Base-by-base conservation (phyloP, 495 filamentous ascomycete genomes). In the Copromyces sp. region DNA sequence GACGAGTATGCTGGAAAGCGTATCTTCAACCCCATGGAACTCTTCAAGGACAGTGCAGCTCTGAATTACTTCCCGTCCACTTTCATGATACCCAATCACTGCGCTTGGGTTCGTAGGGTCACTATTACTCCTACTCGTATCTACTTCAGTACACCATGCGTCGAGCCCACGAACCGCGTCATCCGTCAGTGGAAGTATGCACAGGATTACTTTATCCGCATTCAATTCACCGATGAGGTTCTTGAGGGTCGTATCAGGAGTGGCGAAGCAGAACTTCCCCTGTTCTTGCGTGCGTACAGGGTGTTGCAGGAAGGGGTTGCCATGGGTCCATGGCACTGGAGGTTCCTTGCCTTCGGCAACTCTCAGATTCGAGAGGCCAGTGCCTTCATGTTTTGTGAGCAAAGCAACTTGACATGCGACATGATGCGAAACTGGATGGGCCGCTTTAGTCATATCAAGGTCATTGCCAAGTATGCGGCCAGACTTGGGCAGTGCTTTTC, bases 401-500 rank as follows among this genome's bases (percentile, higher is more conserved):
- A 85, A 3, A 81, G 88, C 3, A 77, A 86, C 71, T 71, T 93
- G 8, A 89, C 87, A 1, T 92, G 92, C 41, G 86, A 88, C 24
- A 83, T 89, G 69, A 98, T 99, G 70, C 91, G 95, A n/a, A 76
- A 82, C 6, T 94, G 93, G 92, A 98, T 98, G 94, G 95, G 96
- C 3, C 81, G 90, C 14, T 96, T 99, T 78, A 84, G 81, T 32
- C 84, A 93, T 69, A 97, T 97, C 75, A 86, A 83, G 29, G 86
- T 91, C 41, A 85, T 96, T 39, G 94, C 95, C 4, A 96, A 97
- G 75, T 90, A 94, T 80, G 90, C 93, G 40, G 92, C 96, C 40
- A 86, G 96, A 47, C 81, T 98, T 16, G 95, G 96, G 0, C 96
- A 98, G 81, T 96, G 94, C 79, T 98, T 98, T 78, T 98, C 95